These are phyloP conservation scores for Hippophae gyantsensis DNA, from an alignment of 306 rosid genomes.

Conservation along the genomic window DNA sequence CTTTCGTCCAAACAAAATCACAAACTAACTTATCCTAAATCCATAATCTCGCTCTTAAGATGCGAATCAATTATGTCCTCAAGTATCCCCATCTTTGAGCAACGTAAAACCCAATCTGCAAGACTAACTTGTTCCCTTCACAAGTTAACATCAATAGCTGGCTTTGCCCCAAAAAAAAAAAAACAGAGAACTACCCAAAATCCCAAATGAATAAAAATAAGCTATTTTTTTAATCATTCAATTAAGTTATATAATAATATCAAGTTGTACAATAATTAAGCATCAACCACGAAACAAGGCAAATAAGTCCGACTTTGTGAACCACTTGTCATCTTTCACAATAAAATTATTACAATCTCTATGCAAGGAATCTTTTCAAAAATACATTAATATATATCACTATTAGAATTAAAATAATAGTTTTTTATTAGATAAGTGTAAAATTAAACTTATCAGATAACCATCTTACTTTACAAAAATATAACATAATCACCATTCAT, in stretches of 20 bases:
- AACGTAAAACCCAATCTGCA: neutral
- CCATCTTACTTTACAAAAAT: too few species aligned
- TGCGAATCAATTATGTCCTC: neutral
- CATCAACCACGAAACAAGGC: neutral
- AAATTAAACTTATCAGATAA: too few species aligned
- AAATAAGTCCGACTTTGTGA: neutral
- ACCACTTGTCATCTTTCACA: constrained; percentile 14
- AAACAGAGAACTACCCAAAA: neutral
- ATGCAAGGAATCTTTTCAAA: neutral
- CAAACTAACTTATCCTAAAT: too few species aligned
- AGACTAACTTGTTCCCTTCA: neutral
- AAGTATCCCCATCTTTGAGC: neutral
- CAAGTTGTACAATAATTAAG: neutral
- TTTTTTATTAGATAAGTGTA: too few species aligned
- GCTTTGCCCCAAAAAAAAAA: neutral
- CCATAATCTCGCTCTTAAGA: neutral
- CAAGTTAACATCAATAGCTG: neutral
- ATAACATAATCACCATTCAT: constrained; percentile 11
- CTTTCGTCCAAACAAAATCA: too few species aligned
- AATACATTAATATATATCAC: too few species aligned
- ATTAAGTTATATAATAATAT: neutral
- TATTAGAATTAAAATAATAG: too few species aligned
- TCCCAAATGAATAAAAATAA: neutral
- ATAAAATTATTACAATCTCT: neutral
- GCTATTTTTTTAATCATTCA: neutral